Conservation (phyloP, 345 rosid species). For the Ricinus communis region DNA sequence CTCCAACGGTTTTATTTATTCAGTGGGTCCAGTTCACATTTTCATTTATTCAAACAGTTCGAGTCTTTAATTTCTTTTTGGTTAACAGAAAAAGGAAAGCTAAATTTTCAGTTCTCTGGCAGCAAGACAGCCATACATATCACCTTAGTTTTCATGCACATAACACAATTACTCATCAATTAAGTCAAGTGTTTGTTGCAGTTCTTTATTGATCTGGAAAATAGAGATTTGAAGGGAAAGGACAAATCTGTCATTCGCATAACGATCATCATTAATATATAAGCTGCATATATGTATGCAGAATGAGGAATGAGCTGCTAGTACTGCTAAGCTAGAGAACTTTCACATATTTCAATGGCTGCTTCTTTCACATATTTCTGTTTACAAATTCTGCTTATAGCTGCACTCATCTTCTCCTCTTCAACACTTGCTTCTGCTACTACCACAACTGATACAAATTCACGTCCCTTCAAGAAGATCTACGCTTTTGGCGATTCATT, state of each 20-base stretch:
- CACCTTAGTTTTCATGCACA: background rate
- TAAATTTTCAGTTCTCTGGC: background rate
- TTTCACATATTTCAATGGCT: constrained; percentile 13
- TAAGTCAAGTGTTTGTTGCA: background rate
- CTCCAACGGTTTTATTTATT: too few species aligned
- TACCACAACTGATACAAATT: background rate
- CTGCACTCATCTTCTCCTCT: constrained; percentile 20
- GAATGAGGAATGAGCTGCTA: too few species aligned
- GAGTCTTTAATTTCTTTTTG: too few species aligned
- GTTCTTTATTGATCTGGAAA: too few species aligned
- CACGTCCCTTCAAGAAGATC: constrained; percentile 61
- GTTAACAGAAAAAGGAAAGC: too few species aligned
- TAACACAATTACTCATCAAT: background rate
- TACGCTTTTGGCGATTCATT: constrained; percentile 92
- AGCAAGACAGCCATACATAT: background rate
- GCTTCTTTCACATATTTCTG: constrained; percentile 18
- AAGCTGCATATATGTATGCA: too few species aligned
- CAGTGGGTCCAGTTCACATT: too few species aligned
- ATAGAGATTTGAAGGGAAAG: too few species aligned
- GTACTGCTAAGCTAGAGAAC: background rate
- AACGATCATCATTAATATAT: too few species aligned
- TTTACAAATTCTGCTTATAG: constrained; percentile 12
- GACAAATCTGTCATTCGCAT: too few species aligned
- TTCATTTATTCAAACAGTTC: too few species aligned
- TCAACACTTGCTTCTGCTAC: constrained; percentile 17